Base-by-base conservation (phyloP, 2,329 filamentous ascomycete genomes). In the Diplodia seriata region DNA sequence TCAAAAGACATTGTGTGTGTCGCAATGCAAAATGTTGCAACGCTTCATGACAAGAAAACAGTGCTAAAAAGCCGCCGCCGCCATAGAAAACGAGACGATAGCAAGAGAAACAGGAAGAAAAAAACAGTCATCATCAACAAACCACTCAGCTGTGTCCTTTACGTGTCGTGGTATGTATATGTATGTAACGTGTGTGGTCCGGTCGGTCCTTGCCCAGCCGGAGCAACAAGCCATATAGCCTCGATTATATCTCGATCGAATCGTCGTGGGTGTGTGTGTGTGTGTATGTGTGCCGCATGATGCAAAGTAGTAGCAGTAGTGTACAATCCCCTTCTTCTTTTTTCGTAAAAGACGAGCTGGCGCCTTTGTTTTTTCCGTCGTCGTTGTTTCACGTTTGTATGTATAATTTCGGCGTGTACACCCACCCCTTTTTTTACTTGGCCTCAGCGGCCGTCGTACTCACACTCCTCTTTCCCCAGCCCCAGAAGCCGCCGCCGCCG, bases 401-500 rank as follows among this genome's bases (percentile, higher is more conserved):
- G 26, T 26, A 26, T 26, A 26, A 26, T 26, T 26, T 26, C 26
- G 26, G 26, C 26, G 26, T 26, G 26, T 26, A 26, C 26, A 26
- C 26, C 26, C n/a, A n/a, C 4, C 26, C 33, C 3, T 51, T 6
- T 4, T 31, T n/a, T 29, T 63, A 63, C 59, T 63, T 51, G 43
- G 26, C 29, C 29, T 63, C 59, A 15, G 56, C 40, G 14, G 61
- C 29, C 4, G 61, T 56, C 15, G 67, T 36, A 23, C 67, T 68
- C 23, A 66, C 61, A n/a, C 23, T 68, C 61, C 67, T 54, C 43
- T 68, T 68, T 6, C 67, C 67, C 67, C 67, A 68, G 43, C 53
- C 53, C 67, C 67, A 68, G 33, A 61, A 61, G 7, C 67, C 54
- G 9, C 61, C 67, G 20, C 53, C 43, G 7, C 11, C 20, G 26